These are phyloP conservation scores for Leccinum subtestaceum DNA, from an alignment of 768 basidiomycete genomes.

Conservation along the genomic window DNA sequence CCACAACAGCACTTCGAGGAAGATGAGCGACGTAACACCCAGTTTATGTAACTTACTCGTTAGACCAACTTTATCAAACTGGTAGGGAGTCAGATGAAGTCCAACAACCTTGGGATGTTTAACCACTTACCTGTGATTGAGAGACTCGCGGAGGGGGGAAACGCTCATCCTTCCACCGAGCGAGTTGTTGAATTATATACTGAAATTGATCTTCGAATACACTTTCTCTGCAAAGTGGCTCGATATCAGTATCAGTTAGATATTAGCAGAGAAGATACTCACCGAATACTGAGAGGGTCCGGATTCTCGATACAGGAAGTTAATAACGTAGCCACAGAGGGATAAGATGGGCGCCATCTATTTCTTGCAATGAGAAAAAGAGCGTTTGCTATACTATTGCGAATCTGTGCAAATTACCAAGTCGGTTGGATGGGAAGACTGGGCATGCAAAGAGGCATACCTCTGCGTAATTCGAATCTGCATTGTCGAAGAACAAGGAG, in stretches of 20 bases:
- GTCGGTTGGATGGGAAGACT: conserved; percentile 1
- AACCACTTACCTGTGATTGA: conserved; percentile 61
- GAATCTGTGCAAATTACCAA: conserved; percentile 45
- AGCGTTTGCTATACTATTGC: conserved; percentile 64
- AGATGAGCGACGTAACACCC: conserved; percentile 14
- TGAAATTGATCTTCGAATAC: conserved; percentile 56
- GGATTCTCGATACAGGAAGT: conserved; percentile 45
- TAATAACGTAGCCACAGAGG: conserved; percentile 52
- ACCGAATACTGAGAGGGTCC: conserved; percentile 68
- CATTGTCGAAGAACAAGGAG: conserved; percentile 67
- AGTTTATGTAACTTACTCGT: conserved; percentile 50
- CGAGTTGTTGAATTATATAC: conserved; percentile 56
- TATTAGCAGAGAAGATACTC: conserved; percentile 2
- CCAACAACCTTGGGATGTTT: neutral
- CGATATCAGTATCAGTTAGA: neutral
- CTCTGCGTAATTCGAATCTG: conserved; percentile 83
- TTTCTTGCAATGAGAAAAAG: conserved; percentile 55
- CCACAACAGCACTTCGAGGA: conserved; percentile 67
- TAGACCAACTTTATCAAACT: conserved; percentile 87
- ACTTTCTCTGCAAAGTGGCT: conserved; percentile 41
- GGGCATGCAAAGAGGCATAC: conserved; percentile 36
- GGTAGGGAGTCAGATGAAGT: conserved; percentile 16
- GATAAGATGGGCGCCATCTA: conserved; percentile 69
- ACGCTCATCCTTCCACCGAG: conserved; percentile 69
- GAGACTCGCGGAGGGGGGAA: conserved; percentile 83